phyloP scores from a whole-genome alignment of 1,284 basidiomycete species.

The Puccinia hordei region DNA sequence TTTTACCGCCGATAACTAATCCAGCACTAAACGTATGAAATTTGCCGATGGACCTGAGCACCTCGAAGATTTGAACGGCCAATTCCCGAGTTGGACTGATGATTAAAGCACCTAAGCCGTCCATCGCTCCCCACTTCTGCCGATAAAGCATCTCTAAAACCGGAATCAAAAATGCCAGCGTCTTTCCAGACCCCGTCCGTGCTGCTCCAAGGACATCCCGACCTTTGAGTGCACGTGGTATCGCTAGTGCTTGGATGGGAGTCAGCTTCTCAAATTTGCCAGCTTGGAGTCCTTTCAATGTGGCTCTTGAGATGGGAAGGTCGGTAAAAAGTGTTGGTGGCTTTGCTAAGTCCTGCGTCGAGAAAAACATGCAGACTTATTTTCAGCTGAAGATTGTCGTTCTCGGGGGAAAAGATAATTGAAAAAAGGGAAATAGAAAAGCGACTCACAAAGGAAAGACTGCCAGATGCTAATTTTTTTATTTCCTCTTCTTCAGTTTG shows the following conservation, averaged over 20 bases:
- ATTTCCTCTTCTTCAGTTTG: constrained; percentile 48
- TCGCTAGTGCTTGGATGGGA: constrained; percentile 71
- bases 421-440: constrained; percentile 19
- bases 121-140: constrained; percentile 75
- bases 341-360: constrained; percentile 27
- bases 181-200: constrained; percentile 79
- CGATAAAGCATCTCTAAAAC: constrained; percentile 74
- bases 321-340: constrained; percentile 48
- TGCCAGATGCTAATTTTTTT: constrained; percentile 51
- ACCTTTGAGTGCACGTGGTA: constrained; percentile 69
- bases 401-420: neutral
- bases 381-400: neutral
- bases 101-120: constrained; percentile 86
- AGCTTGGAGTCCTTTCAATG: constrained; percentile 72
- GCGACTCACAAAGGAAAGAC: constrained; percentile 44
- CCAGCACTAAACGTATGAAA: constrained; percentile 92
- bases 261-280: constrained; percentile 83
- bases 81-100: constrained; percentile 94
- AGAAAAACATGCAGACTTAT: neutral
- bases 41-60: constrained; percentile 85
- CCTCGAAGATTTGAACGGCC: constrained; percentile 96
- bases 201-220: constrained; percentile 76
- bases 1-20: constrained; percentile 94
- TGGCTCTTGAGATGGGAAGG: constrained; percentile 55
- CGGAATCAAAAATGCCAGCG: constrained; percentile 77